Base-by-base conservation (phyloP, 768 basidiomycete species). In the Pisolithus marmoratus region DNA sequence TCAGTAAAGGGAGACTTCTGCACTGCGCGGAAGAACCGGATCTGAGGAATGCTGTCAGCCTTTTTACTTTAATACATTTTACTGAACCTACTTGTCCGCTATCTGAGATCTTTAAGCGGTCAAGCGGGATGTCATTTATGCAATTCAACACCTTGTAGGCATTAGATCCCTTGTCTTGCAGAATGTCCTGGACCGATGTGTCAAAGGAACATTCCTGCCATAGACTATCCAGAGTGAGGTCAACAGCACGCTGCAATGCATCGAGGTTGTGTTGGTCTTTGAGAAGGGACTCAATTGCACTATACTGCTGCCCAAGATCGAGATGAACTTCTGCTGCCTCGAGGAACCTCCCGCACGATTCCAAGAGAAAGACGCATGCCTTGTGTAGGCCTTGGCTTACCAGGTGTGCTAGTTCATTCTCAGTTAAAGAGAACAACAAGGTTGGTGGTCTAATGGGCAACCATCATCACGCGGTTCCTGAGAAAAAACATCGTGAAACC, bases 251-350 rank as follows among this genome's bases (percentile, higher is more conserved):
- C 19, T 52, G 55, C 12, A 62, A 54, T 2, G 74, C 74, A 0
- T 60, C 23, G 3, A 38, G 44, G 15, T 65, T 67, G 0, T 45
- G 47, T 4, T 24, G 55, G 29, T 75, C 72, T 37, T 66, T 61
- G 5, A 81, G 55, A 40, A 81, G 65, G 3, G 77, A 60, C 14
- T 61, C 63, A 7, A 83, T 75, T 0, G 82, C 84, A 11, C 77
- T 72, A 1, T 72, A 29, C 0, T 60, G 63, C 2, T 75, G 72
- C 11, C 78, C 80, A 54, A 80, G 75, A 0, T 64, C 61, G 5
- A 80, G 54, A 57, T 80, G 74, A 19, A 82, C 57, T 20, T 77
- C 70, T 1, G 81, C 82, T 0, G 83, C 83, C 27, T 84, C 79
- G 1, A 55, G 49, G 42, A 64, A 71, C 52, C 71, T 69, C 14